Evolutionary conservation across 495 filamentous ascomycete species (phyloP), one percentile per base, ranked within the genome.

Genomic region (Podospora conica): DNA sequence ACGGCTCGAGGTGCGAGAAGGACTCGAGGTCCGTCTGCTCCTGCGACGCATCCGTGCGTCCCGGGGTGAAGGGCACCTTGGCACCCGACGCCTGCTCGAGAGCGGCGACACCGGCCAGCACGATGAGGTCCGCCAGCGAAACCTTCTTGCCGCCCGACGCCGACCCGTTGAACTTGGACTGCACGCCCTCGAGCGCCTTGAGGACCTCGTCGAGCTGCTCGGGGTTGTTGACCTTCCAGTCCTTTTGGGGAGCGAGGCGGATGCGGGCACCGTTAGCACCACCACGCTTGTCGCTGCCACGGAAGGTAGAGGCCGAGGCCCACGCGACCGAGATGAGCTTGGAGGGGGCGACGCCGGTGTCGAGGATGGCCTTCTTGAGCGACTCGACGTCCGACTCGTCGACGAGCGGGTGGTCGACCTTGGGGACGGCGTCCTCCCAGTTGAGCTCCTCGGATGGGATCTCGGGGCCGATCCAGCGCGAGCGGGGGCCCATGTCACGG

Each of bases 251-350:
- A 21, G 80, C 79, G n/a, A 91, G 85, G 40, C 88, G 87, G 70
- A 91, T 88, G 69, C 87, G 88, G 6, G 86, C 88, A 64, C 88
- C 88, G 67, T 90, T 90, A 76, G 88, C 88, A 67, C 88, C 88
- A 66, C 88, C 88, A 64, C 88, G 87, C 83, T 90, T 91, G 82
- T 91, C 88, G 66, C 85, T 78, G 65, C 87, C 86, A 58, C 88
- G 88, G 87, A 90, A 91, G 31, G 86, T 87, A 9, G 88, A 86
- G 31, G 88, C 88, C 0, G 88, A 86, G 4, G 87, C 86, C 86
- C 86, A 91, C 15, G 88, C 88, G 23, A 82, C 81, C 11, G 80
- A 79, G 61, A 91, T 79, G 53, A 90, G 78, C 71, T 84, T 82
- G 68, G 78, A 74, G 4, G 82, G 77, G 21, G 80, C 79, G 11